Evolutionary conservation across 164 flowering plant species (phyloP).

Genomic region (Kalanchoe fedtschenkoi): DNA sequence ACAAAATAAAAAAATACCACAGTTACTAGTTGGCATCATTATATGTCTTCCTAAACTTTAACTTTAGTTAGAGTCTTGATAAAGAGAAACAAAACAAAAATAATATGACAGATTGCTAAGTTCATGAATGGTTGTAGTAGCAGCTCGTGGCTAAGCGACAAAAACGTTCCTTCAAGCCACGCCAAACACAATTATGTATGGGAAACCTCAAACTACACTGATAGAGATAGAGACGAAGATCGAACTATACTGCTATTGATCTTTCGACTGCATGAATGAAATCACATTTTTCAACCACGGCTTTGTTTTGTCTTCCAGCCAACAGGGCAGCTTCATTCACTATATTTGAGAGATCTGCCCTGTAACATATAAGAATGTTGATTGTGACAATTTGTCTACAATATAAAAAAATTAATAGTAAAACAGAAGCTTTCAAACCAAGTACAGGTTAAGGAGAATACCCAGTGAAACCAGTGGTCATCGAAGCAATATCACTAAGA

Average conservation of each 20-base stretch:
- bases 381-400: neutral
- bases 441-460: constrained; percentile 13
- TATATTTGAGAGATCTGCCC: constrained; percentile 98
- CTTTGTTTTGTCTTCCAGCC: constrained; percentile 82
- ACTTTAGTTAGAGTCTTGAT: neutral
- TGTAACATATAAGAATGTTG: constrained; percentile 17
- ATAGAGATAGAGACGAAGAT: constrained; percentile 11
- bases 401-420: neutral
- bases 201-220: neutral
- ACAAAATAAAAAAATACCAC: too few relatives aligned
- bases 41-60: too few relatives aligned
- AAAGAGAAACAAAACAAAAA: neutral
- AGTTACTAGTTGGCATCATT: too few relatives aligned
- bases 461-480: constrained; percentile 99
- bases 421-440: neutral
- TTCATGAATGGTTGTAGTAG: neutral
- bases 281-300: constrained; percentile 73
- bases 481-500: constrained; percentile 71
- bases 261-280: constrained; percentile 95
- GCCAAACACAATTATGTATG: neutral
- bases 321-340: constrained; percentile 98
- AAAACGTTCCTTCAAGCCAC: neutral
- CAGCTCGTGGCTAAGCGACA: neutral
- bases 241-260: constrained; percentile 71
- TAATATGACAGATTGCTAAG: neutral